phyloP scores from a whole-genome alignment of 192 early-diverging fungal genomes.

The Backusella circina region DNA sequence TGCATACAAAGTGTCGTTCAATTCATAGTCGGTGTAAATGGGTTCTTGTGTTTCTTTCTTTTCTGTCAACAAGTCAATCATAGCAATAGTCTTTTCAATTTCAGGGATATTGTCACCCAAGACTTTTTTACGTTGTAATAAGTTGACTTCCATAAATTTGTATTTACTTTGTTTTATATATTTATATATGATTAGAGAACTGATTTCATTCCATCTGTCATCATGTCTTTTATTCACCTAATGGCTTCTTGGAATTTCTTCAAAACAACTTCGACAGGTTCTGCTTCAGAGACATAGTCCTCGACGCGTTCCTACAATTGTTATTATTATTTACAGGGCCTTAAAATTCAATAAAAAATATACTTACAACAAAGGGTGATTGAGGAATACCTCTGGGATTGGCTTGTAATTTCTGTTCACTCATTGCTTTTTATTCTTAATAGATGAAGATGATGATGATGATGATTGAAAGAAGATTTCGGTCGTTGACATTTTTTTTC shows the following conservation, averaged over 20 bases:
- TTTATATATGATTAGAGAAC: not conserved
- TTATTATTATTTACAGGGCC: not conserved
- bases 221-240: slow-evolving; percentile 41
- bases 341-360: not conserved
- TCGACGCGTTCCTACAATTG: slow-evolving; percentile 75
- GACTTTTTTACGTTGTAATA: slow-evolving; percentile 75
- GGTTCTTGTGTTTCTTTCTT: slow-evolving; percentile 46
- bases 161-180: slow-evolving; percentile 72
- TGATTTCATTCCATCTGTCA: not conserved
- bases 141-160: slow-evolving; percentile 95
- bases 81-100: slow-evolving; percentile 88
- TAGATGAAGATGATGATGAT: not conserved
- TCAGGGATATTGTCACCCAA: slow-evolving; percentile 95
- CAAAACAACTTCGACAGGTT: slow-evolving; percentile 79
- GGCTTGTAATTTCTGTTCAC: slow-evolving; percentile 50
- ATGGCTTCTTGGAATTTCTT: slow-evolving; percentile 92
- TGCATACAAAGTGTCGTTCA: slow-evolving; percentile 94
- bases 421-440: not conserved
- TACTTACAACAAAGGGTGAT: slow-evolving; percentile 87
- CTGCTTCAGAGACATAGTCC: slow-evolving; percentile 72
- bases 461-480: not conserved
- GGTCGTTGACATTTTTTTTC: not conserved
- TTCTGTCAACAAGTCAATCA: slow-evolving; percentile 75
- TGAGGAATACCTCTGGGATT: slow-evolving; percentile 96
- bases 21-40: slow-evolving; percentile 83